Percentiles rank a stretch among this genome's conserved stretches.
These are phyloP conservation scores for Leucosporidium scottii DNA, from an alignment of 768 basidiomycete genomes.

Conservation along the genomic window DNA sequence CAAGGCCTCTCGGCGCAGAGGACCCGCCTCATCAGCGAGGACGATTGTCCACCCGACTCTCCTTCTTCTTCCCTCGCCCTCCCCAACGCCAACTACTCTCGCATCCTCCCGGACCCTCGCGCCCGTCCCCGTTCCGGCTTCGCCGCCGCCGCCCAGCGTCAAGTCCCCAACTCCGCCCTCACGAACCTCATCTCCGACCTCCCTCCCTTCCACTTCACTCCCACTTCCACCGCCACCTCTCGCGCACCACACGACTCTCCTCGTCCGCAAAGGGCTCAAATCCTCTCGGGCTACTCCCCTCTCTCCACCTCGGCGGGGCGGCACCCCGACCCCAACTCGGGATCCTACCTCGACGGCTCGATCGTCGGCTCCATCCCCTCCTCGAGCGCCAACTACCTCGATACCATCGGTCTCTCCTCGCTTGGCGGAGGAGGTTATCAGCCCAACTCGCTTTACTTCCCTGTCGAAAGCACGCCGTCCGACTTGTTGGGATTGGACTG, in stretches of 20 bases:
- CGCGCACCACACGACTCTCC: not conserved
- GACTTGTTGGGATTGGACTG: conserved; percentile 28
- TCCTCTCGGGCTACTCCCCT: not conserved
- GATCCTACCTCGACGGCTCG: no score
- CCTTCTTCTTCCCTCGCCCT: not conserved
- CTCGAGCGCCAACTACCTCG: not conserved
- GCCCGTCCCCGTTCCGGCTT: no score
- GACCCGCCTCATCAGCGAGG: no score
- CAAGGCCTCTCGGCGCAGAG: no score
- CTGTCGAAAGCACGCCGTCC: conserved; percentile 9
- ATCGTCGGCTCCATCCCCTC: not conserved
- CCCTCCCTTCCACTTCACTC: not conserved
- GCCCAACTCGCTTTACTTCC: conserved; percentile 14
- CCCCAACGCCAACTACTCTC: no score
- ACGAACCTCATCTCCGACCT: no score
- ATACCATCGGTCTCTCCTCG: not conserved
- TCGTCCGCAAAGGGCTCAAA: not conserved
- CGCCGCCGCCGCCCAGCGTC: no score
- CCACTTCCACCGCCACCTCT: no score
- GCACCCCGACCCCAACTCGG: not conserved
- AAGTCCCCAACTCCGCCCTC: no score
- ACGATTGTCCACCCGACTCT: not conserved
- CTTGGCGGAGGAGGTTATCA: not conserved
- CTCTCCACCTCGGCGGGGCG: not conserved
- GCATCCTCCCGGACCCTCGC: no score